A percentile compares a stretch with the other conserved stretches of the same genome.
Conservation (phyloP, 768 basidiomycete genomes). For the Epithele typhae region DNA sequence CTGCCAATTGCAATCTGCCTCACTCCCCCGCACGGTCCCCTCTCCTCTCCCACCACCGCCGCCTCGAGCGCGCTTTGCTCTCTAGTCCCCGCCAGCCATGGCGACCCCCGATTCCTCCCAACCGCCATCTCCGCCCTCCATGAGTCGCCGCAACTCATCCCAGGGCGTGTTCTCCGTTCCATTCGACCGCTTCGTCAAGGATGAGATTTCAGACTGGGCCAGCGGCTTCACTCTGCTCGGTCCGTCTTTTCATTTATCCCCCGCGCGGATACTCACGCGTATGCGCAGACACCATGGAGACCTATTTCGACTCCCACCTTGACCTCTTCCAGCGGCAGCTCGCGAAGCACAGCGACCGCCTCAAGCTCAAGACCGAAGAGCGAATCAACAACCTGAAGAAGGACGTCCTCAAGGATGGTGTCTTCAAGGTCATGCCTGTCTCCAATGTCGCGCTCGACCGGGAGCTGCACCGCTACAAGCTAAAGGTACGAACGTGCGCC, state of each 20-base stretch:
- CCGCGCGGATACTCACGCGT: constrained; percentile 8
- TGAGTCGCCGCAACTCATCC: constrained; percentile 27
- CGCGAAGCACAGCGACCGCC: constrained; percentile 79
- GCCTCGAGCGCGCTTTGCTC: not conserved
- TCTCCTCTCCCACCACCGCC: not conserved
- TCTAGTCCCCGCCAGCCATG: constrained; percentile 11
- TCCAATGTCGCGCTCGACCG: constrained; percentile 73
- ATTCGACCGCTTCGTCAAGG: constrained; percentile 71
- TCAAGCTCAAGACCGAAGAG: constrained; percentile 80
- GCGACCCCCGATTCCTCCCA: constrained; percentile 22
- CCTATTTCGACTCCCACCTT: constrained; percentile 89
- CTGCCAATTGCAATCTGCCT: too few species aligned
- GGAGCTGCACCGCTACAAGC: constrained; percentile 81
- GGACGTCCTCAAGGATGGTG: constrained; percentile 18
- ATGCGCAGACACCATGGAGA: constrained; percentile 81
- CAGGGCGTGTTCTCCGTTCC: constrained; percentile 60
- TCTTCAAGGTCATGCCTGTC: constrained; percentile 58
- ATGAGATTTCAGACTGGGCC: constrained; percentile 73
- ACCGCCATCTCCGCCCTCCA: constrained; percentile 34
- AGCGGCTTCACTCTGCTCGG: constrained; percentile 85
- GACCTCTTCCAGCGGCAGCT: constrained; percentile 80
- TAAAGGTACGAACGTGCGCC: constrained; percentile 47
- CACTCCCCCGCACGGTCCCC: not conserved
- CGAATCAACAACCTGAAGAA: constrained; percentile 51
- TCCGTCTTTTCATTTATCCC: constrained; percentile 29